Evolutionary conservation across 768 basidiomycete species (phyloP).

Genomic region (Leucocoprinus leucothites): DNA sequence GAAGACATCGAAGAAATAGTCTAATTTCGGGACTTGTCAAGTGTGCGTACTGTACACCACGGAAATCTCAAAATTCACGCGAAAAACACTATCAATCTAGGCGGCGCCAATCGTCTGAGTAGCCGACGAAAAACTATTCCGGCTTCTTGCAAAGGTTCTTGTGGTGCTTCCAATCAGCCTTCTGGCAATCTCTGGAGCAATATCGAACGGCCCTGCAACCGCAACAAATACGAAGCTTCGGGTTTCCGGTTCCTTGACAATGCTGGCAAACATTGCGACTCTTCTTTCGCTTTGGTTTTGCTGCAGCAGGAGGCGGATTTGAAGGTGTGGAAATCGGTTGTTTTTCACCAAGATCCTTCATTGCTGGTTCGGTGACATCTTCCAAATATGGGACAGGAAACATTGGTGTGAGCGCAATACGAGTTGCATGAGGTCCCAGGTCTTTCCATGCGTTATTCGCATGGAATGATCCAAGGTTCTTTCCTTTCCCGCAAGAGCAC

Average conservation of each 20-base stretch:
- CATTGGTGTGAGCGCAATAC: slow-evolving; percentile 50
- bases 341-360: not conserved
- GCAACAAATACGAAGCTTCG: slow-evolving; percentile 28
- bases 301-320: not conserved
- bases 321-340: not conserved
- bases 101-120: no score
- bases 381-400: slow-evolving; percentile 52
- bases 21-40: no score
- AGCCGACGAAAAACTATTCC: no score
- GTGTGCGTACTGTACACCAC: no score
- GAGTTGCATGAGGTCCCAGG: slow-evolving; percentile 41
- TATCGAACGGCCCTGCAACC: slow-evolving; percentile 38
- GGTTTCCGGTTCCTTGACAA: slow-evolving; percentile 18
- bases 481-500: slow-evolving; percentile 53
- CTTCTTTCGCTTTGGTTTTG: no score
- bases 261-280: slow-evolving; percentile 9
- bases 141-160: slow-evolving; percentile 32
- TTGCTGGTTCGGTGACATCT: slow-evolving; percentile 2
- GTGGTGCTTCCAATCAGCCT: slow-evolving; percentile 43
- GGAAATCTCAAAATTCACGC: no score
- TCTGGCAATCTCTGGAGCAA: slow-evolving; percentile 44
- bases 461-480: slow-evolving; percentile 37
- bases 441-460: slow-evolving; percentile 30
- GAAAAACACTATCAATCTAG: no score
- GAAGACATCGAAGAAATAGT: no score